Evolutionary conservation across 306 rosid genomes (phyloP), one percentile per base, ranked within the genome.

Genomic region (Vigna trinervia): DNA sequence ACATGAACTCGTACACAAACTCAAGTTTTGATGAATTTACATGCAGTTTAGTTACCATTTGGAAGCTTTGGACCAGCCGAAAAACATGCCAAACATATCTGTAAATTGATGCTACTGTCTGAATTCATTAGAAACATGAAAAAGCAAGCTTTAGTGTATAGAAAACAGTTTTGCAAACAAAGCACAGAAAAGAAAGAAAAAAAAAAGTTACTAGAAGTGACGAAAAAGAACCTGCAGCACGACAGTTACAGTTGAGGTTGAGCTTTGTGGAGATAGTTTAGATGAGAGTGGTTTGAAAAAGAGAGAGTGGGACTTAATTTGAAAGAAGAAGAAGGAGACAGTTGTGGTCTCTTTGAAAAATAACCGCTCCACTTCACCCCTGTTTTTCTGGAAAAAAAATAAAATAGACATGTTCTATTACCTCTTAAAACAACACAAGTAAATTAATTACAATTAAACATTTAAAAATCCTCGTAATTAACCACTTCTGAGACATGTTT

Each of bases 21-120:
- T 63, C 62, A 69, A 71, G 12, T 10, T 51, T 28, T 20, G 48
- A 60, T 34, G 1, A 63, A 46, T 3, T 50, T 14, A n/a, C 5
- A 58, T 11, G 70, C 14, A 57, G 23, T 20, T 43, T 20, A 11
- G 9, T 75, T 89, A 94, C 98, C 98, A 94, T 84, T 86, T 92
- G 0, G 96, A 90, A 80, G 96, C 98, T 65, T 90, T 92, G 72
- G 92, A 71, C 97, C 98, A 94, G 10, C 96, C 97, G 60, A 92
- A 90, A 32, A 92, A 75, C 80, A 84, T 28, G 74, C 69, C 92
- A 80, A 94, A 92, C 98, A 92, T 94, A 69, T 81, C 84, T 79
- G 69, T 3, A 78, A 52, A 23, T 34, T 10, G 41, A 51, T 17
- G 51, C 32, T 10, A 68, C 64, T 5, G 62, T 53, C 60, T 51